Evolutionary conservation across 129 eudicot genomes (phyloP).

Genomic region (Centella asiatica): DNA sequence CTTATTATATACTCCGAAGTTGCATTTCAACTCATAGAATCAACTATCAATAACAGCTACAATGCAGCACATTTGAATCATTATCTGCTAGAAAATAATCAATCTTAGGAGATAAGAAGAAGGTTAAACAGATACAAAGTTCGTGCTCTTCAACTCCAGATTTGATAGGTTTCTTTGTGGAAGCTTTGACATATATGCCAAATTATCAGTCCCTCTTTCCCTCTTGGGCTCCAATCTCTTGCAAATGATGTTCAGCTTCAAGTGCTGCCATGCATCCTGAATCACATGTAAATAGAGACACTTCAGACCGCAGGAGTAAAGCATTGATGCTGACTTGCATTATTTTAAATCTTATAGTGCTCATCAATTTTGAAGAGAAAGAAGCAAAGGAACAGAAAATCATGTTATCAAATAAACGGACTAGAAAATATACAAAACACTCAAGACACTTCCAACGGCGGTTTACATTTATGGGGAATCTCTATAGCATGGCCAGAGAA

Average conservation of each 20-base stretch:
- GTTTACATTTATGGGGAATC: too few species aligned
- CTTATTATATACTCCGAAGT: neutral
- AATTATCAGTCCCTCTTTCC: conserved; percentile 71
- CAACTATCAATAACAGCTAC: neutral
- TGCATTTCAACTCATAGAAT: neutral
- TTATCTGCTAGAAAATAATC: neutral
- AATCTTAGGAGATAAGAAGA: neutral
- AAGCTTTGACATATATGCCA: conserved; percentile 1
- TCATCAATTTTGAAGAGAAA: neutral
- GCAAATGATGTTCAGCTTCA: conserved; percentile 94
- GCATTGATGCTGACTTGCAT: neutral
- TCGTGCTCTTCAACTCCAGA: neutral
- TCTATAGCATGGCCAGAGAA: too few species aligned
- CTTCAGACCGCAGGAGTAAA: conserved; percentile 7
- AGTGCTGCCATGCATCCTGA: conserved; percentile 98
- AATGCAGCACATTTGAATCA: neutral
- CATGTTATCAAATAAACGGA: too few species aligned
- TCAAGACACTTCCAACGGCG: too few species aligned
- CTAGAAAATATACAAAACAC: too few species aligned
- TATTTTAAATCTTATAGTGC: neutral
- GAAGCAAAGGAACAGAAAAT: too few species aligned
- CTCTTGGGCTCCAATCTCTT: conserved; percentile 72
- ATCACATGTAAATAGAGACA: conserved; percentile 10
- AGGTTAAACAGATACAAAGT: neutral
- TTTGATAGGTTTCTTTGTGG: neutral